Evolutionary conservation across 2,329 filamentous ascomycete species (phyloP), one percentile per base, ranked within the genome.

Genomic region (Epicoccum nigrum): DNA sequence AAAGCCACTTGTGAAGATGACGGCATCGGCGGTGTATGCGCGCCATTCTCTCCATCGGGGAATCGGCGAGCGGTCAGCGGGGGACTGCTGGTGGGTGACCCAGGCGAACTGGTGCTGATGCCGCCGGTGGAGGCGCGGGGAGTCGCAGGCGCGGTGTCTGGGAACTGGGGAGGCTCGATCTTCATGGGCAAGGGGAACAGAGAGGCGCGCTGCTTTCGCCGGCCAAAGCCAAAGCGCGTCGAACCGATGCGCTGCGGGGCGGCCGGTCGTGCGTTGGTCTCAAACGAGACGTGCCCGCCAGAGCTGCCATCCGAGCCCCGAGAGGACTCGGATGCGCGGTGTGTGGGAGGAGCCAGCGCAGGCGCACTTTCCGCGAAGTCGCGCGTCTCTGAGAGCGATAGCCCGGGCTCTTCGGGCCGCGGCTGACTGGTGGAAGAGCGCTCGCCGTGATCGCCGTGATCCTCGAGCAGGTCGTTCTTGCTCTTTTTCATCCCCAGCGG

Each of bases 151-250:
- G 64, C 72, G 43, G 67, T 73, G 55, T 65, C 73, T 54, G 77
- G 54, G 76, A 68, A 62, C 74, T 84, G 66, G 16, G 71, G 74
- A 19, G 79, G 74, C 27, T 77, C 71, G 57, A 84, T 81, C 72
- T 88, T 92, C 57, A 93, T 86, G 32, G 91, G 92, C n/a, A 97
- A 80, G 51, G 93, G 92, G 65, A 97, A 97, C 28, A 97, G 77
- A 3, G 90, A 86, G 30, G 86, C 84, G 53, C 88, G 85, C 64
- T 73, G 70, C 55, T 86, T 89, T 57, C 91, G 83, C 44, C 91
- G 87, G 27, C 87, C 85, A 56, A 97, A 80, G 51, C 86, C 86
- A 70, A 97, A 96, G 11, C 69, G 64, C 11, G 52, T 56, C 69
- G 96, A 90, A 20, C 87, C 87, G 25, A 56, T 17, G 82, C 88